Conservation (phyloP, 2,329 filamentous ascomycete species). For the Ascochyta pisi region DNA sequence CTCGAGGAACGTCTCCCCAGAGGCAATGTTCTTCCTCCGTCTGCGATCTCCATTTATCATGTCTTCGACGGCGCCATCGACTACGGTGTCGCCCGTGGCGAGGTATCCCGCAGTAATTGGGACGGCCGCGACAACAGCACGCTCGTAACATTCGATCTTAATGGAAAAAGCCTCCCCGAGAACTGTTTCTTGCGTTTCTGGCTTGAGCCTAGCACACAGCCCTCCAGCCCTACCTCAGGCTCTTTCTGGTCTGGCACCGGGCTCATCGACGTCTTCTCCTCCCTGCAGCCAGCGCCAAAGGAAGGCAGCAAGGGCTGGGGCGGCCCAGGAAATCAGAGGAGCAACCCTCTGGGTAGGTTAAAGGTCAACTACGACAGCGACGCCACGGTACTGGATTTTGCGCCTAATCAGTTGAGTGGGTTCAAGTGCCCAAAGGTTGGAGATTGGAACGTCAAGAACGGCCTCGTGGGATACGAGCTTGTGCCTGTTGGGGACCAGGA, state of each 20-base stretch:
- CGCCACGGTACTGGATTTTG: conserved; percentile 4
- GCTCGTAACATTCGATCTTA: conserved; percentile 22
- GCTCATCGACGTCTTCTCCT: conserved; percentile 20
- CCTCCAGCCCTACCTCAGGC: not conserved
- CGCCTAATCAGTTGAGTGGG: conserved; percentile 1
- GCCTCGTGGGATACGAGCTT: conserved; percentile 15
- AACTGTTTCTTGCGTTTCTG: conserved; percentile 19
- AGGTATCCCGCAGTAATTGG: conserved; percentile 18
- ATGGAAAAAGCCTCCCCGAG: conserved; percentile 1
- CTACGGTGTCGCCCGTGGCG: conserved; percentile 12
- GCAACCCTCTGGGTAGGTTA: conserved; percentile 13
- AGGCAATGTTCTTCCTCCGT: conserved; percentile 13
- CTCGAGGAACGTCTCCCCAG: conserved; percentile 10
- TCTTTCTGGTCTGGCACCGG: conserved; percentile 8
- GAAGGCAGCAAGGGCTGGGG: conserved; percentile 15
- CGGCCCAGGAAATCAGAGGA: conserved; percentile 21
- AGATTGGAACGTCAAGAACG: conserved; percentile 8
- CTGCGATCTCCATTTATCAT: conserved; percentile 17
- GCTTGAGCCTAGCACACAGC: conserved; percentile 14
- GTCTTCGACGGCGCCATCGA: conserved; percentile 18
- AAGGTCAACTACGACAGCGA: conserved; percentile 4
- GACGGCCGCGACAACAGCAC: conserved; percentile 17
- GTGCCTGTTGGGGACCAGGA: conserved; percentile 22
- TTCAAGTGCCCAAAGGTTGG: conserved; percentile 18
- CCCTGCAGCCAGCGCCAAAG: conserved; percentile 12